These are phyloP conservation scores for Candida insectalens DNA, from an alignment of 805 yeast genomes.

Conservation along the genomic window DNA sequence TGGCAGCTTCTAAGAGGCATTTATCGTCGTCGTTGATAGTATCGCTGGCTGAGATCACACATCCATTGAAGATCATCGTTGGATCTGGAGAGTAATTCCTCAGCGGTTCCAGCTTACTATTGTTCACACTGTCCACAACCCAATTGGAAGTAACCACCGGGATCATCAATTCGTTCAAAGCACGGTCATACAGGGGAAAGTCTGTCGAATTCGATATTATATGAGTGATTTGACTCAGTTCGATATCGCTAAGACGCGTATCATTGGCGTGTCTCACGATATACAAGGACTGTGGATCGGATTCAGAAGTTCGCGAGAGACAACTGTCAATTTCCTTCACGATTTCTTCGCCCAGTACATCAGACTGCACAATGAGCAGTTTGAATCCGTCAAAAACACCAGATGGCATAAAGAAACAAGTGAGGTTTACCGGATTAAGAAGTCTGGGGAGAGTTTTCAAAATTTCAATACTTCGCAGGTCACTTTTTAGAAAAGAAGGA, in stretches of 20 bases:
- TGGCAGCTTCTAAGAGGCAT: constrained; percentile 61
- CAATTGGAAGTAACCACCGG: constrained; percentile 59
- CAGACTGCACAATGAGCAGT: constrained; percentile 8
- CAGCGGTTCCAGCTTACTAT: constrained; percentile 35
- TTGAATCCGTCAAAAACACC: constrained; percentile 5
- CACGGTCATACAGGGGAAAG: constrained; percentile 37
- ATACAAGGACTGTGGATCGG: not conserved
- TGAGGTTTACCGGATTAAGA: not conserved
- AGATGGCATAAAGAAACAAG: not conserved
- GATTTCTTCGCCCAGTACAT: not conserved
- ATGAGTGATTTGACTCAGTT: constrained; percentile 26
- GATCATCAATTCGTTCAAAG: constrained; percentile 42
- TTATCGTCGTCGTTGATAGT: constrained; percentile 49
- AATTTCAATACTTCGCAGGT: no score
- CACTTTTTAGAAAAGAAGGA: no score
- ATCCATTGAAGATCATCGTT: constrained; percentile 48
- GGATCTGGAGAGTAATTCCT: constrained; percentile 68
- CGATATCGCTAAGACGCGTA: constrained; percentile 6
- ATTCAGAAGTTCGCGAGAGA: not conserved
- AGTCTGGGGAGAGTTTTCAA: no score
- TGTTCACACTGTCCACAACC: constrained; percentile 39
- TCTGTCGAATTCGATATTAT: constrained; percentile 42
- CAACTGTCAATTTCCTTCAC: not conserved
- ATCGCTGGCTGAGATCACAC: constrained; percentile 41
- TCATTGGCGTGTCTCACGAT: constrained; percentile 8